Conservation (phyloP, 2,329 filamentous ascomycete genomes). For the Blastomyces percursus region DNA sequence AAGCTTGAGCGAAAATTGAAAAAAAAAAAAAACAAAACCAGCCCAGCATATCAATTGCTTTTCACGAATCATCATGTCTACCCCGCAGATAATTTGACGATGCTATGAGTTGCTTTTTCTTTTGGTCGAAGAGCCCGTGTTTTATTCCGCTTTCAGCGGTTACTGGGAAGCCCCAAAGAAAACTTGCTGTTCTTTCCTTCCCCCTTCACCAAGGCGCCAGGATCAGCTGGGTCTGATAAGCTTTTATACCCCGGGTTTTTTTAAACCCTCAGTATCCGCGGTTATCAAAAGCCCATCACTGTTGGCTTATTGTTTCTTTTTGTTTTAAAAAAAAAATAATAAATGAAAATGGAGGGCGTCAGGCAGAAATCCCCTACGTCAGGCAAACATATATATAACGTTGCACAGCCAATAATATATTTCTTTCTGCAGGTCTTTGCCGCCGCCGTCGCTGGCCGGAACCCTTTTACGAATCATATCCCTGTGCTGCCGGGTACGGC, state of each 20-base stretch:
- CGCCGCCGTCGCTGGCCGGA: conserved; percentile 88
- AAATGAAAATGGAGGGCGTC: neutral
- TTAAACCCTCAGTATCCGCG: neutral
- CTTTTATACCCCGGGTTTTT: conserved; percentile 6
- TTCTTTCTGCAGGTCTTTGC: conserved; percentile 61
- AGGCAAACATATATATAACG: neutral
- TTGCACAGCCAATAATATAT: conserved; percentile 29
- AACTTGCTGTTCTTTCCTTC: neutral
- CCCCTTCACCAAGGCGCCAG: neutral
- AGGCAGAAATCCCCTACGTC: neutral
- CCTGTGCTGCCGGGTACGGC: conserved; percentile 62
- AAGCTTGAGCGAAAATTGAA: neutral
- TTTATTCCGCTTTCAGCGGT: neutral
- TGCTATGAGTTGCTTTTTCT: neutral
- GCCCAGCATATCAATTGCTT: neutral
- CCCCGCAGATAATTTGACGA: neutral
- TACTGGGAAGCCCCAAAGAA: neutral
- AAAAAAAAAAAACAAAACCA: neutral
- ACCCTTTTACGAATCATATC: conserved; percentile 76
- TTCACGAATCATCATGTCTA: neutral
- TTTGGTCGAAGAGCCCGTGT: neutral
- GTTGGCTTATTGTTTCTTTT: conserved; percentile 5
- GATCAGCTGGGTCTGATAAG: neutral
- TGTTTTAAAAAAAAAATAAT: neutral
- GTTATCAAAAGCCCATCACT: neutral